A percentile compares a stretch with the other conserved stretches of the same genome.
Evolutionary conservation across 257 asterid genomes (phyloP).

Genomic region (Euphrasia confusa): DNA sequence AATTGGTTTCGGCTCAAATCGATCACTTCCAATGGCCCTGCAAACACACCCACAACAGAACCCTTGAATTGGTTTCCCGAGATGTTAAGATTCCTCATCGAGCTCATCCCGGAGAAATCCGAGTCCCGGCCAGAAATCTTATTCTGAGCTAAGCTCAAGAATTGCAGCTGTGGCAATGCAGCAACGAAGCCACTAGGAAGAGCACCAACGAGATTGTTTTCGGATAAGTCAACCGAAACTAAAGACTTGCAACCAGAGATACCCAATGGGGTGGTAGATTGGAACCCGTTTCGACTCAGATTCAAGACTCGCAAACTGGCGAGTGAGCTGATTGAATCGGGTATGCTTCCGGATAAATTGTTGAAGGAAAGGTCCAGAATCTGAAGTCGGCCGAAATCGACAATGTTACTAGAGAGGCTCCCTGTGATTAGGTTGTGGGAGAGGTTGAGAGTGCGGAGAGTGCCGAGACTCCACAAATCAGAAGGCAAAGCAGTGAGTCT

Average conservation of each 20-base stretch:
- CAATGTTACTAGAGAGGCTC: constrained; percentile 64
- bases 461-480: constrained; percentile 93
- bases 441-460: constrained; percentile 56
- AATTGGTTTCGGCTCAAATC: constrained; percentile 90
- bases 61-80: constrained; percentile 75
- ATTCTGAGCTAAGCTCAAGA: constrained; percentile 66
- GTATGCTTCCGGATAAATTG: constrained; percentile 63
- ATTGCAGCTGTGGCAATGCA: constrained; percentile 53
- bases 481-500: constrained; percentile 63
- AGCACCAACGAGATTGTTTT: constrained; percentile 50
- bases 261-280: constrained; percentile 53
- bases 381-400: constrained; percentile 70
- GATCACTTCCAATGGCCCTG: constrained; percentile 61
- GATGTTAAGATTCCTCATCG: constrained; percentile 51
- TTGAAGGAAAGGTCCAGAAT: constrained; percentile 74
- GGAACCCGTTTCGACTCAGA: constrained; percentile 56
- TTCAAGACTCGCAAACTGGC: constrained; percentile 46
- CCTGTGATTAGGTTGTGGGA: constrained; percentile 59
- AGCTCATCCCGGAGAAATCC: constrained; percentile 51
- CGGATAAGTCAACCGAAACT: constrained; percentile 61
- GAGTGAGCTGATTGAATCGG: constrained; percentile 73
- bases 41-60: constrained; percentile 56
- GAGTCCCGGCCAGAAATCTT: constrained; percentile 55
- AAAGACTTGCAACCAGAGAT: constrained; percentile 53
- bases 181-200: constrained; percentile 58